Percentiles rank a stretch among this genome's conserved stretches.
phyloP scores from a whole-genome alignment of 2,329 filamentous ascomycete genomes.

The Rhinocladiella similis region DNA sequence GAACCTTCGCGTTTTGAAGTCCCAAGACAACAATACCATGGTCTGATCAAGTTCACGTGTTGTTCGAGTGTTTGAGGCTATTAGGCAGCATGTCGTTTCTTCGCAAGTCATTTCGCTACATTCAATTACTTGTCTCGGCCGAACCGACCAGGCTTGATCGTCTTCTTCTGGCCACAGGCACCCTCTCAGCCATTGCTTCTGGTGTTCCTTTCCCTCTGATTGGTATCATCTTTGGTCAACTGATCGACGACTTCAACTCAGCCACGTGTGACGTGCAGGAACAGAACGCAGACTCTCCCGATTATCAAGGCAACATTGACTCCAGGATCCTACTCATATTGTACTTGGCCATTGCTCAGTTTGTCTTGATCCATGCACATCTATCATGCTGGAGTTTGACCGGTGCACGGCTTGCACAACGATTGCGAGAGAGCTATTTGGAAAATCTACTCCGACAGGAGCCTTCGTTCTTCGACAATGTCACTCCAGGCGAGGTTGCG shows the following conservation, averaged over 20 bases:
- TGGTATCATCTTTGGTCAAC: conserved; percentile 41
- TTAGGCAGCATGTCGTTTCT: background rate
- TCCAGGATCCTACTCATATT: conserved; percentile 62
- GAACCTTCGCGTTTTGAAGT: background rate
- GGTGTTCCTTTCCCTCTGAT: conserved; percentile 42
- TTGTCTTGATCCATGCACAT: conserved; percentile 65
- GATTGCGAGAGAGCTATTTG: conserved; percentile 55
- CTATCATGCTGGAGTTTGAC: conserved; percentile 64
- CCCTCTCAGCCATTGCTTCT: conserved; percentile 37
- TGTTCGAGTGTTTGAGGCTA: background rate
- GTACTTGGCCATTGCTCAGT: conserved; percentile 65
- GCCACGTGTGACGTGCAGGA: conserved; percentile 13
- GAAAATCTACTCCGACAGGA: conserved; percentile 28
- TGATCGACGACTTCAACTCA: conserved; percentile 40
- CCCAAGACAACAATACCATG: background rate
- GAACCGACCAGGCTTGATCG: conserved; percentile 5
- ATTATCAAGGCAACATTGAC: conserved; percentile 49
- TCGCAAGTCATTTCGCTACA: conserved; percentile 6
- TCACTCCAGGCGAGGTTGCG: conserved; percentile 49
- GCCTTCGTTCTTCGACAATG: conserved; percentile 35
- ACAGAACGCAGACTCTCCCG: background rate
- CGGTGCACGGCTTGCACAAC: conserved; percentile 63
- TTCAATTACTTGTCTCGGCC: conserved; percentile 4
- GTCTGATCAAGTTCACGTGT: background rate
- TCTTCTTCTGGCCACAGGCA: conserved; percentile 26